Evolutionary conservation across 257 asterid genomes (phyloP).

Genomic region (Solanum bulbocastanum): DNA sequence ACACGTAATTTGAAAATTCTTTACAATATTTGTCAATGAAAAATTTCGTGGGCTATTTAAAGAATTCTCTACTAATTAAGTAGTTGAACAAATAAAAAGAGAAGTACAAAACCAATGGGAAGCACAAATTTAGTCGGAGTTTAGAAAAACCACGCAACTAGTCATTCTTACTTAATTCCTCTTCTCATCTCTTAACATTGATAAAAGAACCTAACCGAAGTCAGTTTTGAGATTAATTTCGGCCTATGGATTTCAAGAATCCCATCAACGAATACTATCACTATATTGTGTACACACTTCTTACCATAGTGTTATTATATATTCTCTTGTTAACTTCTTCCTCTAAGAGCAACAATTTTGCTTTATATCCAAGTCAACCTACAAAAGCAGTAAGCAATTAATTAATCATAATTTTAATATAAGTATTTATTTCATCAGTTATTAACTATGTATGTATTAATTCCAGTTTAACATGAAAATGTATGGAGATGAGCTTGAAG

Average conservation of each 20-base stretch:
- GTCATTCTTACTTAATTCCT: neutral
- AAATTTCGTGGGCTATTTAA: neutral
- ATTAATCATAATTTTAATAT: neutral
- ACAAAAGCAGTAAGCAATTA: neutral
- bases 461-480: neutral
- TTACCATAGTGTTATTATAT: neutral
- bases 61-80: neutral
- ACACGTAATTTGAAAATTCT: neutral
- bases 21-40: neutral
- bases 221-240: neutral
- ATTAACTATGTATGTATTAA: neutral
- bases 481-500: constrained; percentile 20
- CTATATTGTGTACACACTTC: neutral
- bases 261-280: neutral
- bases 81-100: neutral
- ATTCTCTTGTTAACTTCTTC: neutral
- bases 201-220: neutral
- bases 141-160: neutral
- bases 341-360: neutral
- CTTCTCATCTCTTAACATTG: neutral
- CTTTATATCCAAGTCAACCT: neutral
- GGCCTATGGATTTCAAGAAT: neutral
- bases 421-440: neutral
- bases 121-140: neutral
- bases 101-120: neutral